Evolutionary conservation across 1,139 yeast genomes (phyloP).

Genomic region (Diutina catenulata): DNA sequence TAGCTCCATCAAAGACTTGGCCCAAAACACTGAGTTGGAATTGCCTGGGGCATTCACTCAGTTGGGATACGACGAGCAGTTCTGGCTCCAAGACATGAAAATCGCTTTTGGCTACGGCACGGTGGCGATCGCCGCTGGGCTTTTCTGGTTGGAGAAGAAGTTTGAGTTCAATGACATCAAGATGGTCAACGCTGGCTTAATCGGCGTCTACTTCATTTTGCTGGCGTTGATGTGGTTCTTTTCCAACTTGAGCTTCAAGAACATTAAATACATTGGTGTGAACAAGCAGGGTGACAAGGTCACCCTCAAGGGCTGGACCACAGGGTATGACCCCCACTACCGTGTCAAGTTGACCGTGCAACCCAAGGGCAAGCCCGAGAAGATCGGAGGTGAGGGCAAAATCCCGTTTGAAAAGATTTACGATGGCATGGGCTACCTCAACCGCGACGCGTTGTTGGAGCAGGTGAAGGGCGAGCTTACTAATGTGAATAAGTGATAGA

Average conservation of each 20-base stretch:
- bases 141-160: conserved; percentile 60
- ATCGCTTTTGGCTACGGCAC: conserved; percentile 59
- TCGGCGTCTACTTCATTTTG: conserved; percentile 44
- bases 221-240: conserved; percentile 39
- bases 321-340: conserved; percentile 35
- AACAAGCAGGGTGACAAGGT: conserved; percentile 23
- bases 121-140: conserved; percentile 52
- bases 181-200: conserved; percentile 19
- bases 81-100: conserved; percentile 45
- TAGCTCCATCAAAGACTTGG: conserved; percentile 34
- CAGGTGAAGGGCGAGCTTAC: neutral
- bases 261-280: conserved; percentile 50
- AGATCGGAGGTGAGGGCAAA: conserved; percentile 9
- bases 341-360: conserved; percentile 18
- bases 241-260: conserved; percentile 26
- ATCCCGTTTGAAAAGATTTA: conserved; percentile 34
- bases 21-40: conserved; percentile 39
- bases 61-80: conserved; percentile 55
- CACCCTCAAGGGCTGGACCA: conserved; percentile 24
- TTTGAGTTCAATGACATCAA: conserved; percentile 29
- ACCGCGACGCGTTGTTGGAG: conserved; percentile 21
- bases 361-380: conserved; percentile 14
- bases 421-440: conserved; percentile 35
- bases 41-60: conserved; percentile 33
- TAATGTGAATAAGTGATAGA: neutral